Conservation (phyloP, 1,139 yeast species). For the Saccharomyces hybrid region DNA sequence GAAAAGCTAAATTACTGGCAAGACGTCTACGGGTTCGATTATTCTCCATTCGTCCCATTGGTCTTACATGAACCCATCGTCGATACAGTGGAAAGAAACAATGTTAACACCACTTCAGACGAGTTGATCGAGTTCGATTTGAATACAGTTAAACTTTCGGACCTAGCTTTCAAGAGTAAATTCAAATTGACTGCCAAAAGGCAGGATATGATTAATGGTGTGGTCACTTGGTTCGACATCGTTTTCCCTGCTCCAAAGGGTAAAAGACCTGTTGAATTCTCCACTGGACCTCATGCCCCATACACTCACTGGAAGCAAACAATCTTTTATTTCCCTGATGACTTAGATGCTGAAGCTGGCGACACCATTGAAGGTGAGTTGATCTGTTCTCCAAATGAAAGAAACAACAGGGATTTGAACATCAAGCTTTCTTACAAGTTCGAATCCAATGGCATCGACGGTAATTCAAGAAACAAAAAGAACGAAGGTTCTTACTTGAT, state of each 20-base stretch:
- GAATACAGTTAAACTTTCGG: conserved; percentile 78
- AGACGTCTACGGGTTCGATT: conserved; percentile 94
- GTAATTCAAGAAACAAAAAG: conserved; percentile 44
- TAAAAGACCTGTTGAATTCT: conserved; percentile 50
- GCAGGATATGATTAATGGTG: conserved; percentile 79
- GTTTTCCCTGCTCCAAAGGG: conserved; percentile 62
- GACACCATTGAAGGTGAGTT: conserved; percentile 67
- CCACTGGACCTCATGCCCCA: conserved; percentile 75
- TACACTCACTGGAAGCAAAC: conserved; percentile 98
- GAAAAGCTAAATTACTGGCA: conserved; percentile 95
- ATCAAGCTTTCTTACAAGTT: conserved; percentile 52
- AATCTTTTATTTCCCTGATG: conserved; percentile 83
- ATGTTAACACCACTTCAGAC: conserved; percentile 66
- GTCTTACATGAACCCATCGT: conserved; percentile 94
- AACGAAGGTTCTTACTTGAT: conserved; percentile 27
- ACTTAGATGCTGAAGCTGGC: conserved; percentile 68
- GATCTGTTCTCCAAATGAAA: conserved; percentile 66
- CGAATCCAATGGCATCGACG: conserved; percentile 45
- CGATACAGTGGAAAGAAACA: conserved; percentile 76
- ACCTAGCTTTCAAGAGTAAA: conserved; percentile 62
- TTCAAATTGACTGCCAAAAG: conserved; percentile 69
- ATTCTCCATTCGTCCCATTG: conserved; percentile 59
- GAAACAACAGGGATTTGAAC: conserved; percentile 81
- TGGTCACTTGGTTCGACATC: conserved; percentile 92
- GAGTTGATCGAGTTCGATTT: conserved; percentile 78